Evolutionary conservation across 768 basidiomycete species (phyloP), one percentile per base, ranked within the genome.

Genomic region (Russula olivacea): DNA sequence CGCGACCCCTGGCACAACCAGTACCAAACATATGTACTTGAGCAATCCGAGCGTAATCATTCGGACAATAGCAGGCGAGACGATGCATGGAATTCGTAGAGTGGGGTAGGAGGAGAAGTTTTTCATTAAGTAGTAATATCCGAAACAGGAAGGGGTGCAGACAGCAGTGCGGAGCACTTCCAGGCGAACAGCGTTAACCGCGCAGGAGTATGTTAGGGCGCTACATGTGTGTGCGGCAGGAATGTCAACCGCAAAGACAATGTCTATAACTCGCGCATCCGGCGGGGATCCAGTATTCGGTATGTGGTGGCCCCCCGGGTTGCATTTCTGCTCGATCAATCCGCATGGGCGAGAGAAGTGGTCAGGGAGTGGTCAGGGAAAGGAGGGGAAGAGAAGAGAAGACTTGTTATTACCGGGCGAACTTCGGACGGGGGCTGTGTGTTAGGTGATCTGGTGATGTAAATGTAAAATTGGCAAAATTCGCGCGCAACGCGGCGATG

Each of bases 401-500:
- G 50, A 49, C 28, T 28, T 32, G 8, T 9, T 15, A 36, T 61
- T 34, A 60, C 12, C 10, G 40, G 19, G 15, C 23, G n/a, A 47
- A 47, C 21, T 36, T 36, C 34, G 53, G 14, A 23, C 4, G 47
- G 28, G 28, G 21, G 51, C 21, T 34, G 55, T 45, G 49, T 30
- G 23, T 28, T 49, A 19, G 57, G 34, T 25, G 41, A 12, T 51
- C n/a, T 32, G 36, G 43, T 54, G 11, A 30, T 30, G 57, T 32
- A 45, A 45, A 15, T 52, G 40, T 47, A 47, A 21, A 49, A 21
- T 32, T 54, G 28, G 62, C 62, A 17, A 59, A 63, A 63, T 23
- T 63, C 62, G 43, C 62, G 43, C 62, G 51, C 62, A 63, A 40
- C 7, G 25, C 15, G n/a, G 52, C 21, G 17, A 45, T 48, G 28